Base-by-base conservation (phyloP, 1,284 basidiomycete species). In the Trichosporon sp. region DNA sequence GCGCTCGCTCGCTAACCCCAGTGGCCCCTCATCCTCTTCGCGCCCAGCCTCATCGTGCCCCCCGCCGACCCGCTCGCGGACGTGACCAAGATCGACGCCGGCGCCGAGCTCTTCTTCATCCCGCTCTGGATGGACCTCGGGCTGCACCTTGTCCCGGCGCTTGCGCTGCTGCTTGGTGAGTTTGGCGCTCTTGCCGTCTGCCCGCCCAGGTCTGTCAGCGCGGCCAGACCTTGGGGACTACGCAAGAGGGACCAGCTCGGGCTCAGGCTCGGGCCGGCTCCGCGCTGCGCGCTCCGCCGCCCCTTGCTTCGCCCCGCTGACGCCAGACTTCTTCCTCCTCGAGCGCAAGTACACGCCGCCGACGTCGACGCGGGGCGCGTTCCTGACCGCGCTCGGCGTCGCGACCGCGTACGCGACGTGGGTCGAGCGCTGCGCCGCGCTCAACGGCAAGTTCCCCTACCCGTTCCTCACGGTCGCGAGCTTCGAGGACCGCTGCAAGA, bases 391-490 rank as follows among this genome's bases (percentile, higher is more conserved):
- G 0, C 64, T 82, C 11, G 27, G 82, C 0, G 87, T 85, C 70
- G 84, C 87, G 1, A 21, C 86, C 3, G 86, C 86, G 80, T 93
- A 93, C 75, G 84, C 83, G 0, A 80, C 78, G 9, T 92, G 90
- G 87, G 88, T 88, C 8, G 92, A 93, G 75, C 87, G 88, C 72
- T 90, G 88, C 74, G 89, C 89, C 6, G 85, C 84, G 76, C 90
- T 89, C 68, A 74, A 76, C 68, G 87, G 87, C n/a, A 80, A 77
- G 2, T 93, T 92, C 81, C 91, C 92, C 21, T 93, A 93, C 81
- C 92, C 92, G 0, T 93, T 93, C 84, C 84, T 93, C 69, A 90
- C 88, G 0, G 75, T 89, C 31, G 89, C 86, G 76, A 81, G 87
- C 0, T 83, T 88, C 15, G 75, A 81, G 8, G 80, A 85, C 34